Evolutionary conservation across 305 asterid genomes (phyloP).

Genomic region (Fraxinus latifolia): DNA sequence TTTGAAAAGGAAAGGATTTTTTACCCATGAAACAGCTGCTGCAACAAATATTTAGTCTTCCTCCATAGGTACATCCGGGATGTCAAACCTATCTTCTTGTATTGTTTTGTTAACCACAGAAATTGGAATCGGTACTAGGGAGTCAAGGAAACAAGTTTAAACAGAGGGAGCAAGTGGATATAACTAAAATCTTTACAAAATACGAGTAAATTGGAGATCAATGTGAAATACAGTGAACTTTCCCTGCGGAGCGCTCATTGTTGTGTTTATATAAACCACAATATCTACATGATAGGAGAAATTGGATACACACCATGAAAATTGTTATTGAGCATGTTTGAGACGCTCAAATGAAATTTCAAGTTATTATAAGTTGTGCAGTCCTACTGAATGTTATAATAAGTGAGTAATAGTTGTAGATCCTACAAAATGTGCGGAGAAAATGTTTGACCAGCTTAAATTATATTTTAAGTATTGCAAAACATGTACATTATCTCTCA

Average conservation of each 20-base stretch:
- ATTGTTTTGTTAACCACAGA: slow-evolving; percentile 54
- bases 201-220: neutral
- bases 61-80: slow-evolving; percentile 83
- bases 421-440: neutral
- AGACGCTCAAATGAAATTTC: neutral
- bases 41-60: slow-evolving; percentile 42
- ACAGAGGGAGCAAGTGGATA: neutral
- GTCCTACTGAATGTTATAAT: neutral
- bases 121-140: slow-evolving; percentile 42
- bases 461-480: neutral
- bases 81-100: slow-evolving; percentile 69
- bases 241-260: neutral
- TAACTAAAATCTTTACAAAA: neutral
- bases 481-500: neutral
- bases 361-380: neutral
- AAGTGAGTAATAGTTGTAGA: neutral
- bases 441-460: neutral
- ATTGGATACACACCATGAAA: neutral
- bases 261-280: neutral
- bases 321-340: neutral
- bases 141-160: slow-evolving; percentile 42
- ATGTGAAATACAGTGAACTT: neutral
- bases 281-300: neutral
- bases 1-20: neutral
- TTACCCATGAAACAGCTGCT: neutral